Evolutionary conservation across 1,139 yeast species (phyloP).

Genomic region (Yamadazyma triangularis): DNA sequence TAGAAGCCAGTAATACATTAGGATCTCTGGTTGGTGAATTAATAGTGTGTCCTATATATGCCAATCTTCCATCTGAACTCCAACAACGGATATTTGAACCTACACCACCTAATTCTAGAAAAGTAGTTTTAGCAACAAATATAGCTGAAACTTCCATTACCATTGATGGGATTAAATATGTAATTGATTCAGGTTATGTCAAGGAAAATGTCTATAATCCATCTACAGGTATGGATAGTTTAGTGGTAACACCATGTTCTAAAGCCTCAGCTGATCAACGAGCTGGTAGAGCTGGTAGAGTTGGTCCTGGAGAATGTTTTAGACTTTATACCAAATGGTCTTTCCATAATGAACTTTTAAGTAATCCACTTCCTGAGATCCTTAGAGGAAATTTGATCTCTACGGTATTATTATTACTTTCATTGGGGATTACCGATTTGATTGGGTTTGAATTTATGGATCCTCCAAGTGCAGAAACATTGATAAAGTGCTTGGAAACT

Average conservation of each 20-base stretch:
- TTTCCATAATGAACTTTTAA: conserved; percentile 69
- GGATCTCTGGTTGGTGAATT: conserved; percentile 62
- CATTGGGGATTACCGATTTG: conserved; percentile 79
- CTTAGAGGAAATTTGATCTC: conserved; percentile 74
- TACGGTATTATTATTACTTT: conserved; percentile 67
- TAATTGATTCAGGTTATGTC: conserved; percentile 90
- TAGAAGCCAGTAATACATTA: conserved; percentile 59
- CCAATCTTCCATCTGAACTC: conserved; percentile 80
- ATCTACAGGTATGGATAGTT: conserved; percentile 82
- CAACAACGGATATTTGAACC: conserved; percentile 85
- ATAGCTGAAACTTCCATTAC: conserved; percentile 97
- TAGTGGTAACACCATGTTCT: conserved; percentile 83
- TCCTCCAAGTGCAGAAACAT: conserved; percentile 67
- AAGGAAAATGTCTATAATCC: conserved; percentile 84
- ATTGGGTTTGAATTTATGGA: conserved; percentile 87
- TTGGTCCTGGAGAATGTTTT: conserved; percentile 94
- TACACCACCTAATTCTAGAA: conserved; percentile 72
- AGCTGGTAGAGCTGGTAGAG: conserved; percentile 97
- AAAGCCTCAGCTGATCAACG: conserved; percentile 94
- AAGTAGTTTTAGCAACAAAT: conserved; percentile 91
- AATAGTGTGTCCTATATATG: conserved; percentile 83
- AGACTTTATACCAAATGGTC: conserved; percentile 86
- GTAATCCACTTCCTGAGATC: conserved; percentile 85
- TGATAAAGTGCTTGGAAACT: conserved; percentile 73
- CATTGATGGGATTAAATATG: conserved; percentile 85